Conservation (phyloP, 2,329 filamentous ascomycete genomes). For the Rhynchosporium graminicola region DNA sequence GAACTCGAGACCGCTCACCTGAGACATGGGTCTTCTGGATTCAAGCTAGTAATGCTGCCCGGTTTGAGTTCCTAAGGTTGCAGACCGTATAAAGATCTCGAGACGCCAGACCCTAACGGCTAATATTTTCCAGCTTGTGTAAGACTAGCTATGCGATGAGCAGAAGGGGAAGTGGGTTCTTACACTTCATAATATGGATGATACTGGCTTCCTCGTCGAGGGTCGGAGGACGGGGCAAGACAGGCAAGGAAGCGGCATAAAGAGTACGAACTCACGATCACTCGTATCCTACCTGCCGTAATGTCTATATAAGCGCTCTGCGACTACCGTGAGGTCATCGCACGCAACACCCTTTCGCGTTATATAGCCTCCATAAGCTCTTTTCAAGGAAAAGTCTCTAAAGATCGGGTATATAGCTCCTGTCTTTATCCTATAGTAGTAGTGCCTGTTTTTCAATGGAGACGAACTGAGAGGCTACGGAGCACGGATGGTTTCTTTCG, state of each 20-base stretch:
- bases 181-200: conserved; percentile 44
- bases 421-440: conserved; percentile 17
- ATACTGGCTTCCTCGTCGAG: conserved; percentile 33
- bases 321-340: not conserved
- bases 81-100: conserved; percentile 38
- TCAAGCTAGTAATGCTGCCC: conserved; percentile 40
- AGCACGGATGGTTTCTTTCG: conserved; percentile 25
- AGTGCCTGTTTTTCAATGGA: conserved; percentile 25
- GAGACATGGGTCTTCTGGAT: conserved; percentile 44
- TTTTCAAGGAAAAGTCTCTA: conserved; percentile 23
- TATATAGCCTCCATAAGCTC: conserved; percentile 8
- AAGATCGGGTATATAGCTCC: conserved; percentile 15
- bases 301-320: conserved; percentile 7
- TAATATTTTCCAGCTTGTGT: conserved; percentile 41
- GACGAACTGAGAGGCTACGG: conserved; percentile 26
- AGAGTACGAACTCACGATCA: conserved; percentile 17
- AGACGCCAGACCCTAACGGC: conserved; percentile 38
- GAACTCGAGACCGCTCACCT: conserved; percentile 32
- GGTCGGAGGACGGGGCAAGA: conserved; percentile 20
- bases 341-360: not conserved
- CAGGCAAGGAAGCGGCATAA: conserved; percentile 22
- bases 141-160: conserved; percentile 36
- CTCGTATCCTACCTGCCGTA: conserved; percentile 32
- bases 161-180: conserved; percentile 41
- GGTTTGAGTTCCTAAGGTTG: conserved; percentile 43